Base-by-base conservation (phyloP, 2,329 filamentous ascomycete species). In the Fusarium sp. region DNA sequence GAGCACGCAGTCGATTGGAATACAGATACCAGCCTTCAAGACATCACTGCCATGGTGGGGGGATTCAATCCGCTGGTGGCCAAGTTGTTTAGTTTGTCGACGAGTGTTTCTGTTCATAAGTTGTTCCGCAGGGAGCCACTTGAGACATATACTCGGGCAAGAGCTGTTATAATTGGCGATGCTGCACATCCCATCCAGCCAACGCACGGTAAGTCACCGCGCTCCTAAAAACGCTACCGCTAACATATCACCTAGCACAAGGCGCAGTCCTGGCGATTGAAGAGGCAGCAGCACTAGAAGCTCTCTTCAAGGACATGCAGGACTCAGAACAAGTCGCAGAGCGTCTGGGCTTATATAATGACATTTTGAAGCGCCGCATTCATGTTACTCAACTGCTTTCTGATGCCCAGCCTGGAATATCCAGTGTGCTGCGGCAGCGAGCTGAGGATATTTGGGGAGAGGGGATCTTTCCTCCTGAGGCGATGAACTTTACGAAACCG, bases 61-160 rank as follows among this genome's bases (percentile, higher is more conserved):
- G 9, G 13, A 0, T 67, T 53, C 0, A 32, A 67, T 15, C 46
- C 64, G 0, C 1, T 40, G 1, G 33, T 67, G 2, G 33, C 46
- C 0, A 67, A 67, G n/a, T 15, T 67, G 11, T 67, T 67, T 2
- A 4, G 42, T 3, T 4, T 67, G 1, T 44, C 63, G 2, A 32
- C 63, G 1, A 67, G 53, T 1, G 28, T 67, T 6, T 67, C 62
- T 15, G 64, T 67, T 7, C 63, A 67, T 7, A 67, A 53, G 4
- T 19, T 67, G 0, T 67, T 47, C 1, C 30, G 46, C 0, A 18
- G 63, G 4, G 63, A 67, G 0, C 64, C 53, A 5, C 47, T 67
- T 25, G 44, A 53, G 9, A 67, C 25, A 0, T 67, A 53, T 9
- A 49, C 40, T 2, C 15, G 35, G 0, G 46, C 8, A 0, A 32